Conservation (phyloP, 1,284 basidiomycete genomes). For the Cryptococcus wingfieldii region DNA sequence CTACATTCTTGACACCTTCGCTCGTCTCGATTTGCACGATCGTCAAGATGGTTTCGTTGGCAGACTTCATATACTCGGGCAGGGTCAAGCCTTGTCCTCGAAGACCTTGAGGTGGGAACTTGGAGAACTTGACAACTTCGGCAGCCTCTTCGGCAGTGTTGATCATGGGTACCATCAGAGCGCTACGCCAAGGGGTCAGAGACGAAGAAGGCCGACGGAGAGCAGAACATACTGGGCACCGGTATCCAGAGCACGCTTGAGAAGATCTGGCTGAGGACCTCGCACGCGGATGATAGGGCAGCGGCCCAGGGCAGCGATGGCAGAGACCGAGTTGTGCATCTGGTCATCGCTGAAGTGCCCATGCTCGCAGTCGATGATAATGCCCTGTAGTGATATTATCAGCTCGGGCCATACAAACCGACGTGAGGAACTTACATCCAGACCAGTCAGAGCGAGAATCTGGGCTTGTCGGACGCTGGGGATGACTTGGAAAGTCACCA, state of each 20-base stretch:
- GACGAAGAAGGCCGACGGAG: background rate
- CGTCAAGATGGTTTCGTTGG: constrained; percentile 31
- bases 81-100: constrained; percentile 38
- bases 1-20: constrained; percentile 33
- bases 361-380: background rate
- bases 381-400: background rate
- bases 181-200: constrained; percentile 14
- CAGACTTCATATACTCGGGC: constrained; percentile 29
- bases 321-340: constrained; percentile 37
- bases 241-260: constrained; percentile 42
- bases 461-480: constrained; percentile 24
- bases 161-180: constrained; percentile 36
- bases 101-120: constrained; percentile 36
- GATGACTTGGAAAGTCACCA: constrained; percentile 35
- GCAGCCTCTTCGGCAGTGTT: constrained; percentile 33
- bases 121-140: constrained; percentile 26
- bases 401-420: background rate
- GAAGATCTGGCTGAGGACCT: constrained; percentile 19
- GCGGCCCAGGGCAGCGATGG: constrained; percentile 26
- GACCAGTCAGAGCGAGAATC: constrained; percentile 28
- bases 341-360: constrained; percentile 28
- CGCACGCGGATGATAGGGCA: constrained; percentile 33
- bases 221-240: constrained; percentile 35
- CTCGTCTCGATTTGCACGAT: constrained; percentile 38
- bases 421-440: constrained; percentile 23